phyloP scores from a whole-genome alignment of 1,139 yeast species.

The Wickerhamiella pararugosa region DNA sequence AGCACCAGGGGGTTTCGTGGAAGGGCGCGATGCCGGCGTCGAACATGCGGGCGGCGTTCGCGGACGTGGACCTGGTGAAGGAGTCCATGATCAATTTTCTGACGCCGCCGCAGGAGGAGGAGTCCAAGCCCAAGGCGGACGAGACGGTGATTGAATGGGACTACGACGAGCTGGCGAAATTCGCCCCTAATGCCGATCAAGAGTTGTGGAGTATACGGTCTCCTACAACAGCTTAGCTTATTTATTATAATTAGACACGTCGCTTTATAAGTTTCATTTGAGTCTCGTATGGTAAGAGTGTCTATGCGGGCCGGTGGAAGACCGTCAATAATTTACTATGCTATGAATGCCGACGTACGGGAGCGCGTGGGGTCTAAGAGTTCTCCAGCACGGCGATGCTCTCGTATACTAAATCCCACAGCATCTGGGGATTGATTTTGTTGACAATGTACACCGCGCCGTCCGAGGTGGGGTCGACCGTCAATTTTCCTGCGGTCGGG shows the following conservation, averaged over 20 bases:
- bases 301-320: no score
- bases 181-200: conserved; percentile 1
- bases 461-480: conserved; percentile 11
- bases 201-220: conserved; percentile 3
- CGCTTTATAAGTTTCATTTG: no score
- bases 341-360: no score
- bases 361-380: background rate
- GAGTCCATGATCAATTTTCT: conserved; percentile 8
- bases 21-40: conserved; percentile 14
- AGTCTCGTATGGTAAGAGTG: no score
- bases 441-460: conserved; percentile 10
- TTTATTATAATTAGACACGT: background rate
- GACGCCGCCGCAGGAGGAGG: conserved; percentile 9
- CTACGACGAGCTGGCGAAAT: conserved; percentile 9
- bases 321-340: no score
- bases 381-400: conserved; percentile 27
- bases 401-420: conserved; percentile 38
- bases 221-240: background rate
- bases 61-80: conserved; percentile 12
- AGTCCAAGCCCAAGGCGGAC: background rate
- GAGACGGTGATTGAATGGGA: conserved; percentile 8
- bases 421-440: conserved; percentile 31
- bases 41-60: conserved; percentile 16
- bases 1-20: conserved; percentile 8
- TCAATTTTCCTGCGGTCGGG: conserved; percentile 17